These are phyloP conservation scores for Klebsormidium nitens DNA, from an alignment of 139 green algal genomes.

Conservation along the genomic window DNA sequence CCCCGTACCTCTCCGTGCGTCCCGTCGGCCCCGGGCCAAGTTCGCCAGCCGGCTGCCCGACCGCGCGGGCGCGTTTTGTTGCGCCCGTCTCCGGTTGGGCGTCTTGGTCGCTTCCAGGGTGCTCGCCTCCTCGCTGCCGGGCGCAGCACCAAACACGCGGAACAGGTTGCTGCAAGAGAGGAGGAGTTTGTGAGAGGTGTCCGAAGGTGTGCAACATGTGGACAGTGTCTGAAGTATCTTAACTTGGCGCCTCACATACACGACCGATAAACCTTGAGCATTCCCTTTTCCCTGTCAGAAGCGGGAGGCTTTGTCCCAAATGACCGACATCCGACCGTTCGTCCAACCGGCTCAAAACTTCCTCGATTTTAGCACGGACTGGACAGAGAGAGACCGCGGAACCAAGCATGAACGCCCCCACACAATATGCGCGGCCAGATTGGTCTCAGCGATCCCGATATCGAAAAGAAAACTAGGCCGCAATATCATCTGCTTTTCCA, in stretches of 20 bases:
- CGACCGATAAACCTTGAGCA: not conserved
- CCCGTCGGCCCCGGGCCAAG: not conserved
- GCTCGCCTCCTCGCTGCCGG: constrained; percentile 26
- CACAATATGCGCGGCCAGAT: too few species aligned
- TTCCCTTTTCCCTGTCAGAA: not conserved
- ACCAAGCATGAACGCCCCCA: too few species aligned
- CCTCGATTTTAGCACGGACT: too few species aligned
- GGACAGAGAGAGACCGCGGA: too few species aligned
- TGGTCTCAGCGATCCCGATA: too few species aligned
- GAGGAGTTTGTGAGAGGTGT: not conserved
- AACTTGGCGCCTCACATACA: not conserved
- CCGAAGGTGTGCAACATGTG: not conserved
- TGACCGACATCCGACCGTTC: not conserved
- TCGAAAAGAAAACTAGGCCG: too few species aligned
- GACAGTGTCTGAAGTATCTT: not conserved
- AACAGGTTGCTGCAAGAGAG: constrained; percentile 41
- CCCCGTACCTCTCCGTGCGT: constrained; percentile 8
- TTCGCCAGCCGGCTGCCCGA: constrained; percentile 9
- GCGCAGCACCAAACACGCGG: constrained; percentile 25
- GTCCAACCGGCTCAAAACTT: not conserved
- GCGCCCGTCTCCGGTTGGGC: constrained; percentile 27
- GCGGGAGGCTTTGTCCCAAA: not conserved
- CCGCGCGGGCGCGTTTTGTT: not conserved
- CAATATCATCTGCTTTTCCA: too few species aligned
- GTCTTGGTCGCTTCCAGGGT: constrained; percentile 38